A percentile compares a stretch with the other conserved stretches of the same genome.
Conservation (phyloP, 2,329 filamentous ascomycete genomes). For the Ophiostoma ulmi region DNA sequence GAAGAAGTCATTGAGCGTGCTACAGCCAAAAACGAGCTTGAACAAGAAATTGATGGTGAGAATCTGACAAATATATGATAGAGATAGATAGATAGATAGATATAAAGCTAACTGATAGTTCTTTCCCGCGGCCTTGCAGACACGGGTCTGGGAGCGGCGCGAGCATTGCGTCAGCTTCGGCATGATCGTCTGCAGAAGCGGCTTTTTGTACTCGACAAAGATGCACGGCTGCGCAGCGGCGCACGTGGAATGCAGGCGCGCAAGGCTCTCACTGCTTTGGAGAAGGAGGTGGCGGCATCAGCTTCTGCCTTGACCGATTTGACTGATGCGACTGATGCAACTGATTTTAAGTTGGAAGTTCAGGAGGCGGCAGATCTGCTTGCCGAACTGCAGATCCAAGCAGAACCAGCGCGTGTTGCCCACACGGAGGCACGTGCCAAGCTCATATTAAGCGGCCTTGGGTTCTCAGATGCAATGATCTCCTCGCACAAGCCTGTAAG, state of each 20-base stretch:
- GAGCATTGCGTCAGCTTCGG: background rate
- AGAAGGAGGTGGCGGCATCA: background rate
- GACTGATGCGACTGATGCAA: background rate
- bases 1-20: slow-evolving; percentile 63
- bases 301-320: background rate
- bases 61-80: background rate
- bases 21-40: slow-evolving; percentile 51
- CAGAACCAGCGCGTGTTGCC: slow-evolving; percentile 60
- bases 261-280: background rate
- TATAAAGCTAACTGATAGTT: background rate
- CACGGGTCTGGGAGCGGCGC: background rate
- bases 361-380: background rate
- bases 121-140: background rate
- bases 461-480: background rate
- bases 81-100: background rate
- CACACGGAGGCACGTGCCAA: slow-evolving; percentile 44
- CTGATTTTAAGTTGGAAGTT: background rate
- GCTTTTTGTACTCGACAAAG: background rate
- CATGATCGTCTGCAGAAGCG: background rate
- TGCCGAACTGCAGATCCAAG: slow-evolving; percentile 58
- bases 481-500: slow-evolving; percentile 37
- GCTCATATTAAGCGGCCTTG: slow-evolving; percentile 40
- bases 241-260: background rate
- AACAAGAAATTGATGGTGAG: slow-evolving; percentile 48
- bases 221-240: background rate